A percentile compares a stretch with the other conserved stretches of the same genome.
These are phyloP conservation scores for Fusarium tuaranense DNA, from an alignment of 2,329 filamentous ascomycete genomes.

Conservation along the genomic window DNA sequence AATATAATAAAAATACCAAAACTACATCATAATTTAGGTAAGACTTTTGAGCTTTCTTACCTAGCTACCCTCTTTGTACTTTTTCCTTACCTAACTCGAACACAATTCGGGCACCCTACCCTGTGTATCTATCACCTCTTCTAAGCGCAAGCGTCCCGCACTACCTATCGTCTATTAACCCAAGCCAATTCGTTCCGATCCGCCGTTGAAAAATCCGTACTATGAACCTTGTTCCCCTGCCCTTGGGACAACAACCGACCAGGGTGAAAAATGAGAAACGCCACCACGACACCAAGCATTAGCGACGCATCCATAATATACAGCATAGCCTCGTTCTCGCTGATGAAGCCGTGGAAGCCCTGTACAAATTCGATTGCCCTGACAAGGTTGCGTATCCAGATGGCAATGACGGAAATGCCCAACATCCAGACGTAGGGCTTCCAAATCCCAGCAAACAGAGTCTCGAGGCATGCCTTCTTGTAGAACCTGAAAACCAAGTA, in stretches of 20 bases:
- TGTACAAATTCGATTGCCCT: slow-evolving; percentile 19
- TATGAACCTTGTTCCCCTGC: background rate
- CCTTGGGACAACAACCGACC: background rate
- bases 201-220: background rate
- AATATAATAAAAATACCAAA: too few species aligned
- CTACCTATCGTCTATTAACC: background rate
- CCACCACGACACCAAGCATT: background rate
- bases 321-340: slow-evolving; percentile 1
- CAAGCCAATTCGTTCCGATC: background rate
- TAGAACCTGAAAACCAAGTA: background rate
- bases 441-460: background rate
- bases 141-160: background rate
- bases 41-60: too few species aligned
- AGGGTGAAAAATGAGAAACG: background rate
- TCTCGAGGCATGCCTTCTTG: background rate
- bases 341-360: slow-evolving; percentile 20
- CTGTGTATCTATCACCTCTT: background rate
- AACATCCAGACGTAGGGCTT: slow-evolving; percentile 7
- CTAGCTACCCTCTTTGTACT: too few species aligned
- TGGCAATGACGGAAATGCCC: background rate
- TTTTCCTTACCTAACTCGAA: too few species aligned
- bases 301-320: background rate
- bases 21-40: too few species aligned
- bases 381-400: slow-evolving; percentile 21
- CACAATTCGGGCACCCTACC: too few species aligned